A percentile compares a stretch with the other conserved stretches of the same genome.
These are phyloP conservation scores for Capronia americana DNA, from an alignment of 2,329 filamentous ascomycete species.

Conservation along the genomic window DNA sequence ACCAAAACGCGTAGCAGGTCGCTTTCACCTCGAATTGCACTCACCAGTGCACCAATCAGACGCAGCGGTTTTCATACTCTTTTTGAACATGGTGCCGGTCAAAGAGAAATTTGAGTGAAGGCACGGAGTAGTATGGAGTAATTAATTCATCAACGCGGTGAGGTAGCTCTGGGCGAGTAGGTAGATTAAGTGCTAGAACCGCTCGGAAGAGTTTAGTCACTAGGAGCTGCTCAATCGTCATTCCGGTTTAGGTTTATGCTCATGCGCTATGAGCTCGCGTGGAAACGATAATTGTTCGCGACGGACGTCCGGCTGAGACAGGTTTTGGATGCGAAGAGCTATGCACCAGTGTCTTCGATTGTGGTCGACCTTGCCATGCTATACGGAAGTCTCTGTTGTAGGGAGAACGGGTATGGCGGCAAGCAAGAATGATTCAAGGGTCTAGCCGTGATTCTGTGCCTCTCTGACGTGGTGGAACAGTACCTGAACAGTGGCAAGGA, in stretches of 20 bases:
- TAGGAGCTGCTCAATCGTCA: background rate
- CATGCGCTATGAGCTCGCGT: background rate
- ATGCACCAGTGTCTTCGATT: background rate
- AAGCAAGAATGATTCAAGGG: background rate
- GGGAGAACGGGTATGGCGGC: background rate
- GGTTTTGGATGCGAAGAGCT: background rate
- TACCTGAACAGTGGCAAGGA: background rate
- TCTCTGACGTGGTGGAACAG: background rate
- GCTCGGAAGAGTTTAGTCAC: background rate
- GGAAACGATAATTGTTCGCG: background rate
- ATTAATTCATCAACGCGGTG: background rate
- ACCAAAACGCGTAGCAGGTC: background rate
- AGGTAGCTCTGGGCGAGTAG: background rate
- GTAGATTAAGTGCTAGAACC: background rate
- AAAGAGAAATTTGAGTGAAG: background rate
- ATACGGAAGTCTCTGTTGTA: background rate
- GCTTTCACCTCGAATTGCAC: background rate
- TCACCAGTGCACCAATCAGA: background rate
- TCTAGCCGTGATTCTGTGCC: constrained; percentile 1
- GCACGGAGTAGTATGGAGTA: background rate
- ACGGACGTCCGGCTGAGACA: constrained; percentile 7
- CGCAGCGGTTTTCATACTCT: background rate
- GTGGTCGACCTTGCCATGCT: background rate
- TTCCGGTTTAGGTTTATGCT: background rate
- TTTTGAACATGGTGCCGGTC: background rate